These are phyloP conservation scores for Ophiostoma tasmaniense DNA, from an alignment of 2,329 filamentous ascomycete species.

Conservation along the genomic window DNA sequence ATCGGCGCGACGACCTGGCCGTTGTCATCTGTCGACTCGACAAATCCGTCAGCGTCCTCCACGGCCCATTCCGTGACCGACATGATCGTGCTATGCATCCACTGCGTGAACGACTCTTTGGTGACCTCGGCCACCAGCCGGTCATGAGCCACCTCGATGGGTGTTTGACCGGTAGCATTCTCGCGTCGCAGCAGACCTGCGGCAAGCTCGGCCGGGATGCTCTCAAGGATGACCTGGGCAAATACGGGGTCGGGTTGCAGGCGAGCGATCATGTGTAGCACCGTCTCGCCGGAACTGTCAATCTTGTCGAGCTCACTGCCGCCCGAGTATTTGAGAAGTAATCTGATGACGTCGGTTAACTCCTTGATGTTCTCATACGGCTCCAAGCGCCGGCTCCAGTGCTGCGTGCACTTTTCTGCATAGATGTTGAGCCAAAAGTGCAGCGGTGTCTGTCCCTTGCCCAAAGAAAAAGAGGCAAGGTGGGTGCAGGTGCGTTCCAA, in stretches of 20 bases:
- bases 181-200: slow-evolving; percentile 53
- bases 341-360: slow-evolving; percentile 27
- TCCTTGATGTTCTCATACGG: not conserved
- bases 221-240: slow-evolving; percentile 39
- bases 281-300: slow-evolving; percentile 57
- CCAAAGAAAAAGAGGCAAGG: not conserved
- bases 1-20: not conserved
- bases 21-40: not conserved
- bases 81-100: not conserved
- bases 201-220: slow-evolving; percentile 37
- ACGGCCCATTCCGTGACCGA: not conserved
- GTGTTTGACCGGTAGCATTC: slow-evolving; percentile 68
- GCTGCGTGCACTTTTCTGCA: not conserved
- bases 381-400: not conserved
- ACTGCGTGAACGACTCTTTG: not conserved
- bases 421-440: not conserved
- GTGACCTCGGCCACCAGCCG: not conserved
- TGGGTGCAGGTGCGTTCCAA: not conserved
- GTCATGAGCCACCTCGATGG: slow-evolving; percentile 27
- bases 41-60: not conserved
- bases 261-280: slow-evolving; percentile 49
- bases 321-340: slow-evolving; percentile 46
- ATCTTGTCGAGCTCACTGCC: slow-evolving; percentile 49
- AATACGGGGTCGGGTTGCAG: slow-evolving; percentile 21
- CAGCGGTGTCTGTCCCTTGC: not conserved